A percentile compares a stretch with the other conserved stretches of the same genome.
phyloP scores from a whole-genome alignment of 345 rosid genomes.

The Eutrema japonicum region DNA sequence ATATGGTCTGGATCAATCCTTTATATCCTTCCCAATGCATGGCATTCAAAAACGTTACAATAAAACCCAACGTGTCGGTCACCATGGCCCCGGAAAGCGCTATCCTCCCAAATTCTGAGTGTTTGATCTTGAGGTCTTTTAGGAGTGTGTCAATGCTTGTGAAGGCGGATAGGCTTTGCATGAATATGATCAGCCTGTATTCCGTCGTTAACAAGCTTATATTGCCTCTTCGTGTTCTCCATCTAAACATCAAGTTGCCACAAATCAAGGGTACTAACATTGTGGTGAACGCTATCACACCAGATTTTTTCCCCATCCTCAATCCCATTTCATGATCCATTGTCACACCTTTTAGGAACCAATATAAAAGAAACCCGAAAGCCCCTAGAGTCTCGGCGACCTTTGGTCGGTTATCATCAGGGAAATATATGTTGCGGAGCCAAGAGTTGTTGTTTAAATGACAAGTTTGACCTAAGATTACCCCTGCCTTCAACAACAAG shows the following conservation, averaged over 20 bases:
- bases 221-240: slow-evolving; percentile 4
- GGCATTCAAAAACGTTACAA: slow-evolving; percentile 12
- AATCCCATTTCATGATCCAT: slow-evolving; percentile 44
- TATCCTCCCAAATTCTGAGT: slow-evolving; percentile 58
- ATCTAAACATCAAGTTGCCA: slow-evolving; percentile 8
- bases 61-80: slow-evolving; percentile 39
- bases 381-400: slow-evolving; percentile 46
- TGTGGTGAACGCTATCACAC: slow-evolving; percentile 39
- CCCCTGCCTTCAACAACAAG: slow-evolving; percentile 43
- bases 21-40: background rate
- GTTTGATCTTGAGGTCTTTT: slow-evolving; percentile 52
- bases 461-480: slow-evolving; percentile 37
- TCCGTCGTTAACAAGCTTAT: background rate
- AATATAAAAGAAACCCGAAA: slow-evolving; percentile 50
- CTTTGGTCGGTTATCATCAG: slow-evolving; percentile 38
- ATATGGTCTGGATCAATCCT: background rate
- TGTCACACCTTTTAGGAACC: slow-evolving; percentile 60
- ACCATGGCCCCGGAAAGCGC: slow-evolving; percentile 49
- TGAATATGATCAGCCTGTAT: slow-evolving; percentile 12
- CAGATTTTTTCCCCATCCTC: slow-evolving; percentile 36
- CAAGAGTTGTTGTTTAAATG: slow-evolving; percentile 15
- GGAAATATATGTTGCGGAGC: slow-evolving; percentile 32
- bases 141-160: slow-evolving; percentile 54
- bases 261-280: slow-evolving; percentile 40
- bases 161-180: slow-evolving; percentile 48